Percentiles rank a stretch among this genome's conserved stretches.
These are phyloP conservation scores for Pleurotus giganteus DNA, from an alignment of 768 basidiomycete genomes.

Conservation along the genomic window DNA sequence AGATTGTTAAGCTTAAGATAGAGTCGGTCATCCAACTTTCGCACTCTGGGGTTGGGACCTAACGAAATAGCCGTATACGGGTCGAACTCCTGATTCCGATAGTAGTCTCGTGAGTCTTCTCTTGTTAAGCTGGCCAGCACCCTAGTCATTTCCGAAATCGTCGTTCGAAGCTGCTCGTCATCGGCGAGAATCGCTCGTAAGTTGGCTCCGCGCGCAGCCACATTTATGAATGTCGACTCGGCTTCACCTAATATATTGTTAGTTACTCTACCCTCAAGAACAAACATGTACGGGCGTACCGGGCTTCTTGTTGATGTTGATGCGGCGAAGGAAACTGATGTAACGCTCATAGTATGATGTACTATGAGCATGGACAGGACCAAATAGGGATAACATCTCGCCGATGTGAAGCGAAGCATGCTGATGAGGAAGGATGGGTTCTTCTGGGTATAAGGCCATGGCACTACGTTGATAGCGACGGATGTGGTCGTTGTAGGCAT, in stretches of 20 bases:
- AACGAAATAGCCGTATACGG: too few species aligned
- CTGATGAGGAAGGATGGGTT: background rate
- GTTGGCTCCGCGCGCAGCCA: constrained; percentile 12
- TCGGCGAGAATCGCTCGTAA: constrained; percentile 14
- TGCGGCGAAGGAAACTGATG: constrained; percentile 16
- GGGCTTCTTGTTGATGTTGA: constrained; percentile 21
- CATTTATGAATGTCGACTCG: constrained; percentile 16
- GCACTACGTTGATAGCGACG: background rate
- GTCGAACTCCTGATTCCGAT: too few species aligned
- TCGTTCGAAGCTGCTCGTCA: constrained; percentile 2
- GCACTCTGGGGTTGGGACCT: too few species aligned
- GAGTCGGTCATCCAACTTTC: too few species aligned
- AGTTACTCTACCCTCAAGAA: background rate
- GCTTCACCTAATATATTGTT: constrained; percentile 16
- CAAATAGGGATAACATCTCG: background rate
- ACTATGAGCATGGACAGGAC: constrained; percentile 4
- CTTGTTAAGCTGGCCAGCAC: too few species aligned
- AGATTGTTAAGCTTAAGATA: too few species aligned
- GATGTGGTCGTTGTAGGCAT: background rate
- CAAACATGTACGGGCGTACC: constrained; percentile 13
- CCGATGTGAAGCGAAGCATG: constrained; percentile 3
- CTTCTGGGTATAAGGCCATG: background rate
- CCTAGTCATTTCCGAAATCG: constrained; percentile 12
- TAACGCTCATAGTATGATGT: background rate
- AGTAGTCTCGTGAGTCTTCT: too few species aligned